Base-by-base conservation (phyloP, 225 moss, liverwort and hornwort genomes). In the Neckera pumila region DNA sequence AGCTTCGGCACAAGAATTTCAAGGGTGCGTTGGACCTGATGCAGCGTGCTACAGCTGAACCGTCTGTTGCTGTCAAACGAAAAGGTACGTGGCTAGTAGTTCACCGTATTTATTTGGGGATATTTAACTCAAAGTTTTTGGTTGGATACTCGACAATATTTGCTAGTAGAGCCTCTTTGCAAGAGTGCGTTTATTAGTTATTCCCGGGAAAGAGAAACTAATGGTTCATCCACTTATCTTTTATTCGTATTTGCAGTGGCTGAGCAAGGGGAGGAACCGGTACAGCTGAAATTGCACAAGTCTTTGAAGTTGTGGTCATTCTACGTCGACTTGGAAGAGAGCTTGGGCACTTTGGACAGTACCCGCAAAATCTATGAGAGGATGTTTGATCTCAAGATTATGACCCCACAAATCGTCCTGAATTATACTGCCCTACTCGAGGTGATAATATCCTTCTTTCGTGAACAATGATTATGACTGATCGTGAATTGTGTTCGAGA, bases 281-380 rank as follows among this genome's bases (percentile, higher is more conserved):
- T 97, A 17, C 97, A 98, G 89, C 92, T 97, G 92, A 95, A 94
- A 84, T 87, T 97, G 81, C 94, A 88, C 86, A 98, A 93, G 79
- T 98, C 97, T 11, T 82, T 98, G 89, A 98, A 96, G 91, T 88
- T 98, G 63, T 98, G 98, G 98, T 95, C 96, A 70, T 97, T 97
- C 87, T 98, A 96, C 87, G 98, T 98, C 22, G 97, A 99, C 91
- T 91, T 99, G 92, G 96, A 97, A 85, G 97, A 97, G 94, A 94
- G 97, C 86, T 88, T 97, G 88, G 96, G 98, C 83, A 95, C 95
- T 33, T 91, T 99, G 74, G 96, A 97, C 43, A 95, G 89, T 82
- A 92, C 97, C 13, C 94, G 97, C 79, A 94, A 92, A 88, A 90
- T 97, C 33, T 97, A 99, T 71, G 97, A 99, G 92, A 95, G 96